Evolutionary conservation across 2,329 filamentous ascomycete species (phyloP), one percentile per base, ranked within the genome.

Genomic region (Colletotrichum sp.): DNA sequence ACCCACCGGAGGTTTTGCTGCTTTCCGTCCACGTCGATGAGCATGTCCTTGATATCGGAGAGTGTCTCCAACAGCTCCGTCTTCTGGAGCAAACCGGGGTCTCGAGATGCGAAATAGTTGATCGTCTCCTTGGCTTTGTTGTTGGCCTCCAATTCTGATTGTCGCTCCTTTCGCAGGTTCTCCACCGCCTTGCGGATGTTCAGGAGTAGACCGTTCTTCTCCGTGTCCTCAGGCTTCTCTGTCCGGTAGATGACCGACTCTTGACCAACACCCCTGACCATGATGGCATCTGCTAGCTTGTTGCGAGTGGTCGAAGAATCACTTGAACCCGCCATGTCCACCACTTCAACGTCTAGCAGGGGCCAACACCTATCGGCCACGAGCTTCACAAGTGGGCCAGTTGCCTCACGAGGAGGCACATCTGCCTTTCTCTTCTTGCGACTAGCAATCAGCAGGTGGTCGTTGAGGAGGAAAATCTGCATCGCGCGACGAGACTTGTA

Each of bases 1-100:
- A 99, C 95, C 95, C 95, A 98, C 69, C 96, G 94, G 63, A 99
- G 90, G 82, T 97, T 98, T 83, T 99, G 95, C 84, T 98, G 96
- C 81, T 98, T 98, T 65, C 97, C 97, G 81, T 99, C 97, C 16
- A 98, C 95, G 80, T 99, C 97, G 79, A 99, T 96, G 71, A 98
- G 91, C 86, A 98, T 94, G 83, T 98, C 95, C 82, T 95, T 95
- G 80, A 94, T 92, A 77, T 93, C 92, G 3, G 95, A 95, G 12
- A 96, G 86, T 9, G 92, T 94, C 81, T 97, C 95, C 16, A 98
- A 89, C 4, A 97, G 87, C 75, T 96, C 95, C 1, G 94, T 92
- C 84, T 96, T 96, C 81, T 95, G 94, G 57, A 96, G 88, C 28
- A 96, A 88, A 2, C 93, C 92, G 1, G 94, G 93, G 77, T 97